Conservation (phyloP, 495 filamentous ascomycete genomes). For the Penicillium fimorum region DNA sequence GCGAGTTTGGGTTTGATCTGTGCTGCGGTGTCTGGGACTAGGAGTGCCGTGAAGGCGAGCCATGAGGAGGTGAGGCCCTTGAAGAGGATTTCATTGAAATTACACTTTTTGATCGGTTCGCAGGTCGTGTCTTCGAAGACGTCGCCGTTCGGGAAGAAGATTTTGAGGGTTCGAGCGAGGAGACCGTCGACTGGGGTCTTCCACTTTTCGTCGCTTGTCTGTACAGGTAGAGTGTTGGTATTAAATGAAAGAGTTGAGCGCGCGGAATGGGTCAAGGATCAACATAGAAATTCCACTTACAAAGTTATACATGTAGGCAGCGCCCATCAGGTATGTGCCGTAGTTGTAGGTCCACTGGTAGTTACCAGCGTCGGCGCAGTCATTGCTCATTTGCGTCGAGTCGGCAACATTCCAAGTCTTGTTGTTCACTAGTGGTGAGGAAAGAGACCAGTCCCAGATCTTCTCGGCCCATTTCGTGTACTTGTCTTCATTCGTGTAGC, state of each 20-base stretch:
- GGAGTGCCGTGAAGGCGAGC: constrained; percentile 68
- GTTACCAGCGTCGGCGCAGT: constrained; percentile 54
- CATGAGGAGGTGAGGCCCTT: constrained; percentile 75
- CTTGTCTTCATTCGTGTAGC: constrained; percentile 61
- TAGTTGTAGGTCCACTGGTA: constrained; percentile 71
- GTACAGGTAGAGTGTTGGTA: not conserved
- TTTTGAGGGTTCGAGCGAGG: constrained; percentile 38
- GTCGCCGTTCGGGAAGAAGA: constrained; percentile 50
- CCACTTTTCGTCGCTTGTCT: constrained; percentile 40
- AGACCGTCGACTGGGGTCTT: constrained; percentile 49
- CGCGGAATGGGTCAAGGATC: not conserved
- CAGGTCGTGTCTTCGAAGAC: constrained; percentile 62
- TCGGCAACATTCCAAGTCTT: constrained; percentile 56
- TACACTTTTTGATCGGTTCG: constrained; percentile 56
- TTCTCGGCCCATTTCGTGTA: constrained; percentile 67
- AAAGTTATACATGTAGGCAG: constrained; percentile 68
- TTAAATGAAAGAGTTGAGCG: not conserved
- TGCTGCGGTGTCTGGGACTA: constrained; percentile 57
- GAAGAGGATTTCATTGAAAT: constrained; percentile 72
- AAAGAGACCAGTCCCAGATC: constrained; percentile 61
- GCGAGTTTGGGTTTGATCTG: constrained; percentile 62
- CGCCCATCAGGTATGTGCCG: constrained; percentile 65
- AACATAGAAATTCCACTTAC: constrained; percentile 25
- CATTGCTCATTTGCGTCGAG: constrained; percentile 51
- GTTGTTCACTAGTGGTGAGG: constrained; percentile 48